A percentile compares a stretch with the other conserved stretches of the same genome.
phyloP scores from a whole-genome alignment of 2,329 filamentous ascomycete genomes.

The Dendryphion nanum region DNA sequence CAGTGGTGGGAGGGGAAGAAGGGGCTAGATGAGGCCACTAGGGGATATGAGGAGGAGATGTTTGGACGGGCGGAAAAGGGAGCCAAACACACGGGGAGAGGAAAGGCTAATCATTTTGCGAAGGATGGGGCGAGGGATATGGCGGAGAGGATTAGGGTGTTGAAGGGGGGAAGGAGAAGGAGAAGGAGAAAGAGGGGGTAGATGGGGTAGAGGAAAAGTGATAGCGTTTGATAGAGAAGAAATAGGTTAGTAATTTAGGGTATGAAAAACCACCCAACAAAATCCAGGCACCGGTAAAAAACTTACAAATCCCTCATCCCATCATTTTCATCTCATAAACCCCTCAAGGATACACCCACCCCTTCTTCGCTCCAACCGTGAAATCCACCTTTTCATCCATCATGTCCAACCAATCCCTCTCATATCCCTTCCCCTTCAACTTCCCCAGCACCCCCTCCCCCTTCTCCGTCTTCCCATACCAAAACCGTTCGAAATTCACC shows the following conservation, averaged over 20 bases:
- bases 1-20: slow-evolving; percentile 17
- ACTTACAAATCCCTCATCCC: too few relatives aligned
- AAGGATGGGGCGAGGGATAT: slow-evolving; percentile 15
- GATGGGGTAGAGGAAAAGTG: too few relatives aligned
- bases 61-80: slow-evolving; percentile 17
- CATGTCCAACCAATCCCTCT: slow-evolving; percentile 21
- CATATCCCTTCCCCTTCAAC: slow-evolving; percentile 12
- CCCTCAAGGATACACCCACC: slow-evolving; percentile 14
- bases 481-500: slow-evolving; percentile 29
- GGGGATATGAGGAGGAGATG: slow-evolving; percentile 27
- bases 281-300: too few relatives aligned
- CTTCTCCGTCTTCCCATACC: slow-evolving; percentile 27
- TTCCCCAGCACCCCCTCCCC: slow-evolving; percentile 10
- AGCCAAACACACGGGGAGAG: slow-evolving; percentile 16
- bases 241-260: too few relatives aligned
- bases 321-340: too few relatives aligned
- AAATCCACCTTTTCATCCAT: slow-evolving; percentile 27
- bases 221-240: too few relatives aligned
- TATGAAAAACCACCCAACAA: too few relatives aligned
- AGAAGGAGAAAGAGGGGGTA: too few relatives aligned
- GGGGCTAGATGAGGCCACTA: slow-evolving; percentile 16
- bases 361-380: slow-evolving; percentile 14
- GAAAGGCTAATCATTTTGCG: slow-evolving; percentile 23
- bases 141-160: slow-evolving; percentile 20
- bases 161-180: too few relatives aligned